phyloP scores from a whole-genome alignment of 176 grass and related monocot genomes.

The Lolium rigidum region DNA sequence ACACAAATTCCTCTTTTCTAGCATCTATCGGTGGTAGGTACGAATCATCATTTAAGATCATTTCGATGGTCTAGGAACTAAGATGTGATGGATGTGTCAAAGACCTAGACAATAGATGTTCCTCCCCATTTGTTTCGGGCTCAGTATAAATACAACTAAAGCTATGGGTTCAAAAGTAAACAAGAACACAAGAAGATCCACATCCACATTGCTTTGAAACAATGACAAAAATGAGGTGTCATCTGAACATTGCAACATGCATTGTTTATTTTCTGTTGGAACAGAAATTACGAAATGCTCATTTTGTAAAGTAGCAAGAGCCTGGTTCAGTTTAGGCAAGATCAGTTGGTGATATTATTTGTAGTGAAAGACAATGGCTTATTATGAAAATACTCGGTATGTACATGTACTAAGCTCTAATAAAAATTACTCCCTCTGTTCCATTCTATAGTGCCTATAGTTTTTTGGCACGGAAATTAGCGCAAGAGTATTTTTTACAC shows the following conservation, averaged over 20 bases:
- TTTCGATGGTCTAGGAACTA: background rate
- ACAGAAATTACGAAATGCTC: background rate
- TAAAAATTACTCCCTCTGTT: too few relatives aligned
- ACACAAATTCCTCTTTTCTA: background rate
- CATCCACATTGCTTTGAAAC: background rate
- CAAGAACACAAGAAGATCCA: background rate
- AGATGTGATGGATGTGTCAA: background rate
- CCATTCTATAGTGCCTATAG: too few relatives aligned
- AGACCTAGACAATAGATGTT: conserved; percentile 5
- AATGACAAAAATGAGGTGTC: background rate
- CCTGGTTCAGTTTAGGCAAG: background rate
- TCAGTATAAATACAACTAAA: background rate
- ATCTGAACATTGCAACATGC: background rate
- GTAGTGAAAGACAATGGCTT: background rate
- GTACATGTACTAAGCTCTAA: background rate
- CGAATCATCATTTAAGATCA: conserved; percentile 11
- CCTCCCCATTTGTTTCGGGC: too few relatives aligned
- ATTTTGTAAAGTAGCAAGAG: background rate
- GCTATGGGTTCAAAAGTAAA: too few relatives aligned
- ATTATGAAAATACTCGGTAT: background rate
- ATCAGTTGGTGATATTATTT: background rate
- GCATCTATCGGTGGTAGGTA: conserved; percentile 1
- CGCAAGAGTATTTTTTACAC: too few relatives aligned
- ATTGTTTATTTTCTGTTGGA: background rate
- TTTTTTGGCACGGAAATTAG: too few relatives aligned